Evolutionary conservation across 768 basidiomycete genomes (phyloP).

Genomic region (Holtermanniella nyarrowii): DNA sequence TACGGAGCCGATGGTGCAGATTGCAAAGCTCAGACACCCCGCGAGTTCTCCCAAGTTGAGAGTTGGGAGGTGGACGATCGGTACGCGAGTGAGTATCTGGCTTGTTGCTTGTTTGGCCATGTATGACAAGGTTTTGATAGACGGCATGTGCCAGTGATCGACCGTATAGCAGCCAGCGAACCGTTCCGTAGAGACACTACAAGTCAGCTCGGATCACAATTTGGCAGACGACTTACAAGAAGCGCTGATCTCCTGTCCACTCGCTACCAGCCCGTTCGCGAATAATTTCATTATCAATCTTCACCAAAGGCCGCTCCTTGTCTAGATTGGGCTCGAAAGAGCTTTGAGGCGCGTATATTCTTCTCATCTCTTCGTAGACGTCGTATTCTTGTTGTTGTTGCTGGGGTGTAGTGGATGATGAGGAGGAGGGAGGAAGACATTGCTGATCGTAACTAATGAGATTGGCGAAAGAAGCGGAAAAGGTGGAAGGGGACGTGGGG

Average conservation of each 20-base stretch:
- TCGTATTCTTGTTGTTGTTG: slow-evolving; percentile 3
- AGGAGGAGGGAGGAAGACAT: not conserved
- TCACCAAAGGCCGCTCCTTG: slow-evolving; percentile 35
- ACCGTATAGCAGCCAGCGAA: slow-evolving; percentile 40
- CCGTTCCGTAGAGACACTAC: slow-evolving; percentile 32
- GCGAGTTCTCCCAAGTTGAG: slow-evolving; percentile 39
- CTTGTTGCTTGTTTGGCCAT: slow-evolving; percentile 40
- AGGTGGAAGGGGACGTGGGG: slow-evolving; percentile 18
- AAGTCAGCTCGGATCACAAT: not conserved
- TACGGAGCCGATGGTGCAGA: slow-evolving; percentile 40
- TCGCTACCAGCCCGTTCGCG: slow-evolving; percentile 17
- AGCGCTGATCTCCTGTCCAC: slow-evolving; percentile 24
- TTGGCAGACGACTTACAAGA: slow-evolving; percentile 38
- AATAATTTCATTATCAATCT: slow-evolving; percentile 16
- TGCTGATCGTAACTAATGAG: slow-evolving; percentile 2
- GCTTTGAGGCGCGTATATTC: slow-evolving; percentile 23
- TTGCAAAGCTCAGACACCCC: slow-evolving; percentile 41
- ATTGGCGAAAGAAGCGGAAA: slow-evolving; percentile 6
- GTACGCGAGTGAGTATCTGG: slow-evolving; percentile 40
- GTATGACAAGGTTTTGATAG: slow-evolving; percentile 31
- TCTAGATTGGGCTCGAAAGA: slow-evolving; percentile 25
- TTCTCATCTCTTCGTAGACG: slow-evolving; percentile 22
- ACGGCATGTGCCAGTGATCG: slow-evolving; percentile 40
- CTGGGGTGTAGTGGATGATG: slow-evolving; percentile 2
- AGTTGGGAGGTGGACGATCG: slow-evolving; percentile 42